phyloP scores from a whole-genome alignment of 331 rosid genomes.

The Malus hybrid region DNA sequence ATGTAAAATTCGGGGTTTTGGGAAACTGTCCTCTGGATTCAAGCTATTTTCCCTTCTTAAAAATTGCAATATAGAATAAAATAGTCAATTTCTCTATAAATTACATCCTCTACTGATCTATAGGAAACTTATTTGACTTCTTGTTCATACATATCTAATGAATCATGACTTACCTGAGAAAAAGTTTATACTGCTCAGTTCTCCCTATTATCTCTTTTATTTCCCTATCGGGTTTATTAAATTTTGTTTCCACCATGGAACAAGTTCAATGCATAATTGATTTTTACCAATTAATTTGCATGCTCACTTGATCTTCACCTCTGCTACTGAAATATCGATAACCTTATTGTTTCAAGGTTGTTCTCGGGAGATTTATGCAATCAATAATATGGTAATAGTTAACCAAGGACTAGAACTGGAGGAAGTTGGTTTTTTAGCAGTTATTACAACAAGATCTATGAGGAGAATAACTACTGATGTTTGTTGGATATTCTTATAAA shows the following conservation, averaged over 20 bases:
- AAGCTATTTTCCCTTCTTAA: not conserved
- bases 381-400: not conserved
- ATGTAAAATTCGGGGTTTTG: not conserved
- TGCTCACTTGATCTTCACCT: not conserved
- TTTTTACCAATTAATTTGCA: not conserved
- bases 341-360: not conserved
- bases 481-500: not conserved
- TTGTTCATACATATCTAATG: not conserved
- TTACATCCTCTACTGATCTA: not conserved
- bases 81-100: not conserved
- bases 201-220: too few relatives aligned
- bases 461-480: not conserved
- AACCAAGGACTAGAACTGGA: not conserved
- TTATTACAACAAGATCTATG: not conserved
- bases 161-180: not conserved
- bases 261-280: not conserved
- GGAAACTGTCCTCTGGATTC: not conserved
- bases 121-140: not conserved
- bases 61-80: not conserved
- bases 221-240: not conserved
- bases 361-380: not conserved
- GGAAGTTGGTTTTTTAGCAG: not conserved
- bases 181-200: not conserved
- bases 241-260: not conserved
- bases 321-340: not conserved